Evolutionary conservation across 1,284 basidiomycete genomes (phyloP).

Genomic region (Ceratobasidium sp.): DNA sequence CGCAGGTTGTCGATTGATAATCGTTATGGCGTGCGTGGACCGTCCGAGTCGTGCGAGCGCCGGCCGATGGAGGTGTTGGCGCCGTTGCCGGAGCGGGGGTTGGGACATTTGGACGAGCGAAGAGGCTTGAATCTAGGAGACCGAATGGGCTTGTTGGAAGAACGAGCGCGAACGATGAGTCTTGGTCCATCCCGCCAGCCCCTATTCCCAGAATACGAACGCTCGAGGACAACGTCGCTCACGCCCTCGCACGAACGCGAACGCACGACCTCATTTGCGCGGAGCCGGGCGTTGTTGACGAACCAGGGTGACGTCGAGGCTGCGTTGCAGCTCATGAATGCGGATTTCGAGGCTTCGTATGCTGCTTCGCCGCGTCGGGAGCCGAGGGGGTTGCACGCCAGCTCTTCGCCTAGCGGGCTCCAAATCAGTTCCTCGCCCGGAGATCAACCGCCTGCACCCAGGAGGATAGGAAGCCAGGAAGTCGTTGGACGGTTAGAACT

Average conservation of each 20-base stretch:
- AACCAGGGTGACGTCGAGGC: slow-evolving; percentile 25
- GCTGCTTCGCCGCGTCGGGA: slow-evolving; percentile 10
- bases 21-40: slow-evolving; percentile 7
- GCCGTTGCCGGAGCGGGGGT: slow-evolving; percentile 2
- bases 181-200: background rate
- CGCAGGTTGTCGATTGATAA: slow-evolving; percentile 7
- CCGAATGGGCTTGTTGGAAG: background rate
- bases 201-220: no score
- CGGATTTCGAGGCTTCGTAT: slow-evolving; percentile 18
- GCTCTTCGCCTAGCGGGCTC: background rate
- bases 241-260: slow-evolving; percentile 14
- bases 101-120: background rate
- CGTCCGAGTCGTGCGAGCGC: background rate
- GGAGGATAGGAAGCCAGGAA: slow-evolving; percentile 27
- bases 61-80: background rate
- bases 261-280: slow-evolving; percentile 21
- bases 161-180: background rate
- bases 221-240: no score
- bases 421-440: background rate
- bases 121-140: background rate
- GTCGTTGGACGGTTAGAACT: slow-evolving; percentile 33
- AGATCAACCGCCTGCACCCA: no score
- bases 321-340: slow-evolving; percentile 11
- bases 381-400: background rate
- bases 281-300: slow-evolving; percentile 18